Evolutionary conservation across 192 early-diverging fungal species (phyloP).

Genomic region (Entomortierella beljakovae): DNA sequence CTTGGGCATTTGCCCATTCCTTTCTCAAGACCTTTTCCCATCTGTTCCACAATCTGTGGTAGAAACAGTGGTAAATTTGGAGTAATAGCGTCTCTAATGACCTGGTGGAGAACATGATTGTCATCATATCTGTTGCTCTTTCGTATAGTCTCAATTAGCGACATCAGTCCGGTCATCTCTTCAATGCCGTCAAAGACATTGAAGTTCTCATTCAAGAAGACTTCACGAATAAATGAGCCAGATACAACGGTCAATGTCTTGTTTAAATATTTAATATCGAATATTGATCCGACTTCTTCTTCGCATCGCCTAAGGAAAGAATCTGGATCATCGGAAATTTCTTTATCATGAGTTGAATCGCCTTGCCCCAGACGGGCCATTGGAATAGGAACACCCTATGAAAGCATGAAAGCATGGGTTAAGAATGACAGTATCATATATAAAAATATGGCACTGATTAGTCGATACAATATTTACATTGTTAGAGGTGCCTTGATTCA

Average conservation of each 20-base stretch:
- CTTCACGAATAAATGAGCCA: constrained; percentile 34
- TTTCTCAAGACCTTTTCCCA: constrained; percentile 19
- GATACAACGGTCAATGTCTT: constrained; percentile 29
- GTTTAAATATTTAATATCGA: constrained; percentile 18
- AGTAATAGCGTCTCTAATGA: constrained; percentile 38
- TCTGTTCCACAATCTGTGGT: constrained; percentile 18
- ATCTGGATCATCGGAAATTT: constrained; percentile 32
- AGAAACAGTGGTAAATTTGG: constrained; percentile 39
- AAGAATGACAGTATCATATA: no score
- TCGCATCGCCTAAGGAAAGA: constrained; percentile 20
- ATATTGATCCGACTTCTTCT: constrained; percentile 21
- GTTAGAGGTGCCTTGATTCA: no score
- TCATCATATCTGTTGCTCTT: constrained; percentile 23
- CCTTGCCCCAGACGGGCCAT: constrained; percentile 21
- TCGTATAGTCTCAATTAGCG: constrained; percentile 2
- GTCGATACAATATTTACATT: no score
- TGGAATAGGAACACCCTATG: no score
- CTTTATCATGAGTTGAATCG: constrained; percentile 33
- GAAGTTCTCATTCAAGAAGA: constrained; percentile 38
- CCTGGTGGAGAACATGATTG: constrained; percentile 11
- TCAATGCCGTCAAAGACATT: constrained; percentile 20
- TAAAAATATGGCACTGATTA: no score
- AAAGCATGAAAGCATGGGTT: no score
- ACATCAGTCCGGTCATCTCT: constrained; percentile 24
- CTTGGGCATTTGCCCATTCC: not conserved